phyloP scores from a whole-genome alignment of 2,329 filamentous ascomycete genomes.

The Arthrocladium fulminans region DNA sequence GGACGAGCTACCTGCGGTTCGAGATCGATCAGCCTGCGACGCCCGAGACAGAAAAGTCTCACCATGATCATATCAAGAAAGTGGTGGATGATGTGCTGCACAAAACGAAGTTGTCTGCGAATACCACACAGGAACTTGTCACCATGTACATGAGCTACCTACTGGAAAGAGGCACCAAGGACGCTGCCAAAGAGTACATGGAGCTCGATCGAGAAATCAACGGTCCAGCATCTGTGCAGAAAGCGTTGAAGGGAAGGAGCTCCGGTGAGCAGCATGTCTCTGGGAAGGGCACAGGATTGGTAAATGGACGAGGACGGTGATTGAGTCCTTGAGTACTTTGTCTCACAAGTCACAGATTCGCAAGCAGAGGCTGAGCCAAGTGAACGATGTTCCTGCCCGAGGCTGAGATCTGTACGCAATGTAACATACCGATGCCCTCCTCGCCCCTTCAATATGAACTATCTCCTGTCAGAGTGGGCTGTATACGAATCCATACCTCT shows the following conservation, averaged over 20 bases:
- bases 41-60: constrained; percentile 52
- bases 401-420: no score
- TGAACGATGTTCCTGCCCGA: not conserved
- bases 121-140: constrained; percentile 64
- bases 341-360: not conserved
- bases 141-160: constrained; percentile 75
- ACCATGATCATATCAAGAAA: constrained; percentile 67
- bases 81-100: constrained; percentile 63
- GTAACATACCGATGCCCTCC: no score
- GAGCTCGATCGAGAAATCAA: constrained; percentile 77
- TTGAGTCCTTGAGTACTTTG: no score
- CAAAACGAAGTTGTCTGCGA: constrained; percentile 60
- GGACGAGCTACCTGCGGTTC: constrained; percentile 80
- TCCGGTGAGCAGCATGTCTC: not conserved
- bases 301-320: constrained; percentile 1
- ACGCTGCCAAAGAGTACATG: constrained; percentile 79
- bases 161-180: constrained; percentile 69
- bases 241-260: constrained; percentile 12
- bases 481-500: no score
- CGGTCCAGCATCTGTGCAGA: constrained; percentile 45
- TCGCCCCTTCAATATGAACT: no score
- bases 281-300: not conserved
- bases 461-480: no score
- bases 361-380: not conserved
- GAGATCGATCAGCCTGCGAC: constrained; percentile 74